Conservation (phyloP, 2,329 filamentous ascomycete genomes). For the Penicillium sp. region DNA sequence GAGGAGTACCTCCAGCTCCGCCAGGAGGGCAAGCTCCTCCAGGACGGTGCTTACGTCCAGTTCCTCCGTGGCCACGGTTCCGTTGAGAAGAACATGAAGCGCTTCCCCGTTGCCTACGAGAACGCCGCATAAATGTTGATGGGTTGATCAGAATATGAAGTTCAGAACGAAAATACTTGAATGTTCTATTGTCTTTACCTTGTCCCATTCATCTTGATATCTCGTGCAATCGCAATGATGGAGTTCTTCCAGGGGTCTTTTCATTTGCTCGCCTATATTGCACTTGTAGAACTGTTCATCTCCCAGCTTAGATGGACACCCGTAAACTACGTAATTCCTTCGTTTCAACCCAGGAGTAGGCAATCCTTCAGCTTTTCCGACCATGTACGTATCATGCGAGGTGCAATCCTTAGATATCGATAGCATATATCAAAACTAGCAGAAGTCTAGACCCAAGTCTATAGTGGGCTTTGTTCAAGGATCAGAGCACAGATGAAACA, state of each 20-base stretch:
- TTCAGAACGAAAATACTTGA: constrained; percentile 27
- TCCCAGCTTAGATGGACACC: too few relatives aligned
- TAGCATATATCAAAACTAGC: not conserved
- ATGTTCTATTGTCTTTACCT: constrained; percentile 24
- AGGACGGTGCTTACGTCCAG: constrained; percentile 99
- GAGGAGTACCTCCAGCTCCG: constrained; percentile 98
- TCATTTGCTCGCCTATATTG: constrained; percentile 1
- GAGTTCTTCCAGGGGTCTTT: constrained; percentile 27
- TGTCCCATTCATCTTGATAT: constrained; percentile 24
- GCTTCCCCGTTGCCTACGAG: constrained; percentile 85
- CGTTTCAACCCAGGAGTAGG: not conserved
- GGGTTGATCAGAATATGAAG: constrained; percentile 31
- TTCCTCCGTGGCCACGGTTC: constrained; percentile 94
- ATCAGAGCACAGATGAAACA: not conserved
- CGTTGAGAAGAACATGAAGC: constrained; percentile 81
- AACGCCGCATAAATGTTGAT: constrained; percentile 44
- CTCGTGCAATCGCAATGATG: constrained; percentile 23
- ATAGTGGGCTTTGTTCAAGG: not conserved
- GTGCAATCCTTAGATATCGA: not conserved
- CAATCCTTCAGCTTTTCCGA: not conserved
- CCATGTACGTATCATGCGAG: not conserved
- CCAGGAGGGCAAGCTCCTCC: constrained; percentile 87
- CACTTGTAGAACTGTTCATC: not conserved
- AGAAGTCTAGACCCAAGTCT: constrained; percentile 4
- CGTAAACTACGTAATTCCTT: not conserved